phyloP scores from a whole-genome alignment of 805 yeast species.

The Candida verbasci region DNA sequence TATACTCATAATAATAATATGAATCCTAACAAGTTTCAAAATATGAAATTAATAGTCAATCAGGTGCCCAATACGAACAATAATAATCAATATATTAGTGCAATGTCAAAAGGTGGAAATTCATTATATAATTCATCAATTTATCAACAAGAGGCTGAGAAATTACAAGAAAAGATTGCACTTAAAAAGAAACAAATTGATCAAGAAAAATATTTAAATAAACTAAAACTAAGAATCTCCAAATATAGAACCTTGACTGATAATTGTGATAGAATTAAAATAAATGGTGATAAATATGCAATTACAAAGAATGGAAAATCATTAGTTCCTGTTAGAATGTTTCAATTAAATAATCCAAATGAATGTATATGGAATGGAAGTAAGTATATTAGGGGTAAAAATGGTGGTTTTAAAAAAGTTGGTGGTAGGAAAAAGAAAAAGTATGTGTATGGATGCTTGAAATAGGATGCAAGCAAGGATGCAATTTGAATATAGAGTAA shows the following conservation, averaged over 20 bases:
- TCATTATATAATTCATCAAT: slow-evolving; percentile 34
- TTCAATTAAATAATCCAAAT: slow-evolving; percentile 12
- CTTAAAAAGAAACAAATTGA: slow-evolving; percentile 10
- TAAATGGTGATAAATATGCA: slow-evolving; percentile 43
- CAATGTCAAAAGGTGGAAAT: slow-evolving; percentile 31
- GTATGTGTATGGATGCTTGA: no score
- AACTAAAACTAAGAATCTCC: slow-evolving; percentile 17
- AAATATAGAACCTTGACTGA: slow-evolving; percentile 35
- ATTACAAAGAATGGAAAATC: slow-evolving; percentile 35
- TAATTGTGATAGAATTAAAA: slow-evolving; percentile 40
- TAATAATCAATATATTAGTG: slow-evolving; percentile 19
- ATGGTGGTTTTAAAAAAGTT: slow-evolving; percentile 22
- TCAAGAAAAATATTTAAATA: slow-evolving; percentile 14
- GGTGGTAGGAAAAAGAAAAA: background rate
- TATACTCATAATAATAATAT: no score
- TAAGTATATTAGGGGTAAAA: slow-evolving; percentile 18
- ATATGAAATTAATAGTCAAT: slow-evolving; percentile 28
- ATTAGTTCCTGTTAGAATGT: slow-evolving; percentile 34
- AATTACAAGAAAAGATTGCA: slow-evolving; percentile 9
- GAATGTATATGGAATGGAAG: slow-evolving; percentile 28
- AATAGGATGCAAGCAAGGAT: no score
- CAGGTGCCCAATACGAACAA: slow-evolving; percentile 4
- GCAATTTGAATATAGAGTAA: no score
- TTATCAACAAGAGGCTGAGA: slow-evolving; percentile 17
- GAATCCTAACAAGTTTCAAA: slow-evolving; percentile 12